Evolutionary conservation across 1,284 basidiomycete genomes (phyloP), one percentile per base, ranked within the genome.

Genomic region (Pyrrhoderma noxium): DNA sequence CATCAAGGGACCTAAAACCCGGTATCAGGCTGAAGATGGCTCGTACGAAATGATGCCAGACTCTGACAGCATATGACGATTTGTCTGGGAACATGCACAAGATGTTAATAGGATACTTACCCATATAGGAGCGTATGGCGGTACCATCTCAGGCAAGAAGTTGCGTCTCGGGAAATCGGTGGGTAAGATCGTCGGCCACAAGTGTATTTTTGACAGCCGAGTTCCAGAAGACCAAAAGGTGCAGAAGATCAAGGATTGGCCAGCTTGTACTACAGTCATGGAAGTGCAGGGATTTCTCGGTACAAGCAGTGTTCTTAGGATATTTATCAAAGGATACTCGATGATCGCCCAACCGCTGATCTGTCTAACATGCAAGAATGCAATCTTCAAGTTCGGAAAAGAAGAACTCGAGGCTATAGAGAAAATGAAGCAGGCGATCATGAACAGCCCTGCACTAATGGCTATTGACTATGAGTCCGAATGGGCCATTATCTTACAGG

Each of bases 31-130:
- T 37, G 11, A 23, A 8, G 54, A 64, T 35, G 69, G 67, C 1
- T 31, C 41, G 0, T 65, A 58, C 19, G 56, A 52, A 1, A 11
- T 31, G 5, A 54, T 69, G 0, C 25, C 55, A 2, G 63, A 62
- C 21, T 70, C 71, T 46, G 56, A 59, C n/a, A 61, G 60, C 1
- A 68, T 72, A 11, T 40, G 65, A 4, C 38, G 61, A 3, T 71
- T 70, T 49, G 58, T 70, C 1, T 70, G 61, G 64, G 65, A 69
- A 59, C 66, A 70, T 57, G 52, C 61, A 0, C 9, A 55, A 5
- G 62, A 66, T 56, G 57, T 69, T 0, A 57, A 67, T 38, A 35
- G 58, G n/a, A 57, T 67, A 14, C 57, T 67, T 50, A 62, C 65
- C 23, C 47, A 49, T 4, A 43, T 67, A 2, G 45, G 53, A 13